A percentile compares a stretch with the other conserved stretches of the same genome.
phyloP scores from a whole-genome alignment of 1,284 basidiomycete species.

The Ceraceosorus bombacis region DNA sequence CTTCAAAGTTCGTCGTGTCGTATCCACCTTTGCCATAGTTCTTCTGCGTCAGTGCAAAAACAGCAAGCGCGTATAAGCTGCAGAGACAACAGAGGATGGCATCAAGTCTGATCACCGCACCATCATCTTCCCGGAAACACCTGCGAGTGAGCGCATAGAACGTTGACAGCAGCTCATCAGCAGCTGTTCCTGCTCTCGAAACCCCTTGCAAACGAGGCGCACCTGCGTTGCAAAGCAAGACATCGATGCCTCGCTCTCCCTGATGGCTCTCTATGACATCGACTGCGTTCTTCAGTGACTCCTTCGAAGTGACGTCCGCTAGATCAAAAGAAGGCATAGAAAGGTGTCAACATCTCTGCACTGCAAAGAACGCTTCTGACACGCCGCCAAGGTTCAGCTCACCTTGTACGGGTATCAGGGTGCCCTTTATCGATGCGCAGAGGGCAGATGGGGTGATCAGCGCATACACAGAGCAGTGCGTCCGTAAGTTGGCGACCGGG shows the following conservation, averaged over 20 bases:
- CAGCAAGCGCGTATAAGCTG: neutral
- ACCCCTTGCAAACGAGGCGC: neutral
- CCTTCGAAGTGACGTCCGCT: slow-evolving; percentile 23
- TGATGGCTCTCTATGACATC: slow-evolving; percentile 12
- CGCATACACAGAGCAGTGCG: neutral
- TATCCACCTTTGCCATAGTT: slow-evolving; percentile 2
- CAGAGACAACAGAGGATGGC: slow-evolving; percentile 3
- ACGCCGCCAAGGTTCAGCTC: neutral
- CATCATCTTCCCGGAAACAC: slow-evolving; percentile 18
- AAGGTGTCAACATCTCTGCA: neutral
- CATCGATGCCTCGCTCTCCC: slow-evolving; percentile 11
- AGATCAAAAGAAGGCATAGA: neutral
- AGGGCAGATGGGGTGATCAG: slow-evolving; percentile 1
- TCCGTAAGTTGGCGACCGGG: too few relatives aligned
- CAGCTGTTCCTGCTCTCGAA: neutral
- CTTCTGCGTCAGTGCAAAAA: neutral
- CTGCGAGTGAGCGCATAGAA: neutral
- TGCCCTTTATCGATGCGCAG: slow-evolving; percentile 7
- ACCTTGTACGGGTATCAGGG: slow-evolving; percentile 12
- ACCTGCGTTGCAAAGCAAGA: slow-evolving; percentile 22
- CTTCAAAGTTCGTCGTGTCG: slow-evolving; percentile 15
- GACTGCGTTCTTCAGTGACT: slow-evolving; percentile 13
- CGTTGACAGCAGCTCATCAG: neutral
- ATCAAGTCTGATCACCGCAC: slow-evolving; percentile 11
- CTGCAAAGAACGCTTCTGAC: neutral